Base-by-base conservation (phyloP, 441 rosid genomes). In the Lagerstroemia fauriei region DNA sequence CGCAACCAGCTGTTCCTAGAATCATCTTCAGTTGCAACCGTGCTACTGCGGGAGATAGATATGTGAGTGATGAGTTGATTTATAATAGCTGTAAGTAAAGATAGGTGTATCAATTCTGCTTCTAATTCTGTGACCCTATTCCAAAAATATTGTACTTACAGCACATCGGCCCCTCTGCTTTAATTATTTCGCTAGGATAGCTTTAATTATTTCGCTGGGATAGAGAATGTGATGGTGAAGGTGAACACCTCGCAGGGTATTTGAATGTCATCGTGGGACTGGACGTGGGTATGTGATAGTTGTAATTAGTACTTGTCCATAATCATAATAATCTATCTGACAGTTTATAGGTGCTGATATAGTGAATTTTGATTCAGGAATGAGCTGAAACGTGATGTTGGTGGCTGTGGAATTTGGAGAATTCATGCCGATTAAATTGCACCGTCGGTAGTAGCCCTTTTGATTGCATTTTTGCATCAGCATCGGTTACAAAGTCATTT, bases 381-480 rank as follows among this genome's bases (percentile, higher is more conserved):
- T 77, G 98, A 91, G 84, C 1, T 89, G 59, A 97, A 94, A 83
- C 99, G 99, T 9, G 95, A 94, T 2, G 99, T 98, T 17, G 81
- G 93, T 88, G 99, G 99, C 72, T 93, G 95, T 75, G 93, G 95
- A 9, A 95, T 95, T 82, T 94, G 98, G 99, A 98, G 98, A 88
- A 88, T 91, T 75, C 80, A 89, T 13, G 78, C 88, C 74, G 98
- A 92, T 89, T 98, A 97, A 8, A 79, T 94, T 85, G 77, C 91
- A 70, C 90, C 83, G 99, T 97, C 78, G 91, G 99, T 86, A 68
- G 34, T 86, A 68, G 34, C 24, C 78, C 17, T 59, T 50, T 73
- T 63, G n/a, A 6, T 27, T 48, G 11, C 27, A 6, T 72, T 65
- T 18, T 59, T 22, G 22, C 25, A 18, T 51, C 16, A 16, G 41